These are phyloP conservation scores for Lasiosphaeriaceae sp. DNA, from an alignment of 495 filamentous ascomycete genomes.

Conservation along the genomic window DNA sequence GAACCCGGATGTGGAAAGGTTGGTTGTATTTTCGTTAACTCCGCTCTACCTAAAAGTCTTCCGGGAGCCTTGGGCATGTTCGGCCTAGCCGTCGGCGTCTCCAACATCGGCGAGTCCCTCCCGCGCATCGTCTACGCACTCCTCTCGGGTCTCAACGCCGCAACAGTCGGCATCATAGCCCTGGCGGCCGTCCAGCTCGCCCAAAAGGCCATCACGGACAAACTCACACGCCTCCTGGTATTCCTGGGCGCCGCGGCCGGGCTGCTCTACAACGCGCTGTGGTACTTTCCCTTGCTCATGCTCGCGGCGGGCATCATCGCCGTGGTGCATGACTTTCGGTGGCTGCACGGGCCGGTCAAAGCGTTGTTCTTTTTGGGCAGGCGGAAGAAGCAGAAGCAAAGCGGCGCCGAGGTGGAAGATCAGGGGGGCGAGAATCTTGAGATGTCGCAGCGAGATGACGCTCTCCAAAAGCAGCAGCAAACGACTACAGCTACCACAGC, in stretches of 20 bases:
- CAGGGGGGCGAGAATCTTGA: background rate
- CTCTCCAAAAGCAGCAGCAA: background rate
- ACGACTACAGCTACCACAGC: background rate
- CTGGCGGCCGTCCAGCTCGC: conserved; percentile 73
- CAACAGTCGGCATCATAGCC: conserved; percentile 76
- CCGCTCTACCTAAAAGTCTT: too few relatives aligned
- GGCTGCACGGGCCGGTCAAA: conserved; percentile 31
- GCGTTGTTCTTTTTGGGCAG: background rate
- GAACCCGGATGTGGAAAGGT: too few relatives aligned
- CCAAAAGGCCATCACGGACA: conserved; percentile 71
- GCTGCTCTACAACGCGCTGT: conserved; percentile 71
- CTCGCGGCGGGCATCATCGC: conserved; percentile 51
- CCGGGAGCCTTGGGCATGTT: conserved; percentile 79
- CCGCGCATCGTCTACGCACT: conserved; percentile 68
- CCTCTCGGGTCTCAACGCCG: conserved; percentile 72
- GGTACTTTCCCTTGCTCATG: conserved; percentile 80
- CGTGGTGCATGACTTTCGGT: conserved; percentile 59
- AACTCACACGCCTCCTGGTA: conserved; percentile 63
- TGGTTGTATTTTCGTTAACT: too few relatives aligned
- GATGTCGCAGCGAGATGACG: background rate
- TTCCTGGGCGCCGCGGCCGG: conserved; percentile 67
- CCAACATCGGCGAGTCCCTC: conserved; percentile 55
- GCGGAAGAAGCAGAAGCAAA: too few relatives aligned
- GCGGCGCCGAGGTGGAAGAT: too few relatives aligned
- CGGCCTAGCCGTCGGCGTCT: conserved; percentile 63